These are phyloP conservation scores for Marchantia paleacea DNA, from an alignment of 225 moss, liverwort and hornwort genomes.

Conservation along the genomic window DNA sequence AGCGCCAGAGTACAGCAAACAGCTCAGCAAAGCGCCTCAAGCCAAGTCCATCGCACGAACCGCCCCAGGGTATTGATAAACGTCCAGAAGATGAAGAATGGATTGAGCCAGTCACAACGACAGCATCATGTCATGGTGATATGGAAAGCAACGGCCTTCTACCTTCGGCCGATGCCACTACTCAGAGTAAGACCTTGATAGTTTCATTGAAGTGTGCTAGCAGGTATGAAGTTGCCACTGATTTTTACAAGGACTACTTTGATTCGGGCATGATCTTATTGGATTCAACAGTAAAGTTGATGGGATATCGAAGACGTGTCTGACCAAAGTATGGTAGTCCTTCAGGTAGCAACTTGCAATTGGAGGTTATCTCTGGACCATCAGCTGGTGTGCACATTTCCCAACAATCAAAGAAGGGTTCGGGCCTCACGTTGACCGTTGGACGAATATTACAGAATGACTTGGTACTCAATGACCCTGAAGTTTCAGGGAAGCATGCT, in stretches of 20 bases:
- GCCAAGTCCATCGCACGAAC: constrained; percentile 13
- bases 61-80: constrained; percentile 14
- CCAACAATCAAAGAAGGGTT: constrained; percentile 52
- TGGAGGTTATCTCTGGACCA: constrained; percentile 86
- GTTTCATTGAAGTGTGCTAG: not conserved
- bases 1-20: constrained; percentile 3
- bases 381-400: constrained; percentile 62
- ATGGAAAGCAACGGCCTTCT: constrained; percentile 41
- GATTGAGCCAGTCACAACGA: constrained; percentile 31
- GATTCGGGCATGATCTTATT: not conserved
- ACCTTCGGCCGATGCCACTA: constrained; percentile 23
- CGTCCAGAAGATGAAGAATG: constrained; percentile 45
- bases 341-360: constrained; percentile 63
- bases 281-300: not conserved
- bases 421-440: constrained; percentile 52
- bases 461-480: constrained; percentile 74
- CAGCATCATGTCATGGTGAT: constrained; percentile 35
- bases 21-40: constrained; percentile 32
- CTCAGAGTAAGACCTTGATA: constrained; percentile 21
- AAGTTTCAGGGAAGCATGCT: constrained; percentile 90
- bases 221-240: not conserved
- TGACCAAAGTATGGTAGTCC: not conserved
- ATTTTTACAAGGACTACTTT: not conserved
- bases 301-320: not conserved
- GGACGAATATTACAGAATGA: constrained; percentile 84